Evolutionary conservation across 2,329 filamentous ascomycete species (phyloP).

Genomic region (Stagonosporopsis cucurbitacearum): DNA sequence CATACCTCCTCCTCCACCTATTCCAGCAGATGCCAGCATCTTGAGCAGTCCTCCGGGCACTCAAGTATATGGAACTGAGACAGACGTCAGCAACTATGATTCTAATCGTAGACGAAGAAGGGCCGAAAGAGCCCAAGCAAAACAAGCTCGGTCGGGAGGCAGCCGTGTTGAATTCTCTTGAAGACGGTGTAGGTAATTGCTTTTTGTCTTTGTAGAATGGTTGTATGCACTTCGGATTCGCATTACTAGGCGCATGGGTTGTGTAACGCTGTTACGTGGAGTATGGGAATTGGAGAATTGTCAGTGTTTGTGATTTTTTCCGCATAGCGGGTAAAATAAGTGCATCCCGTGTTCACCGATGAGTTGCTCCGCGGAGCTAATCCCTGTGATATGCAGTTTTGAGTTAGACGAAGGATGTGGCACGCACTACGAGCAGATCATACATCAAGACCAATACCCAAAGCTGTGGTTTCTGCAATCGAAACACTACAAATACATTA

Average conservation of each 20-base stretch:
- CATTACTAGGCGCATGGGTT: constrained; percentile 19
- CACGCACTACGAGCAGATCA: constrained; percentile 17
- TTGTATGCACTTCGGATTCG: constrained; percentile 6
- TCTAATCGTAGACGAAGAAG: constrained; percentile 48
- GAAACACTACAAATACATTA: constrained; percentile 19
- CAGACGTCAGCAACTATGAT: constrained; percentile 49
- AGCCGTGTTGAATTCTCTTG: constrained; percentile 51
- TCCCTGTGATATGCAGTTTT: constrained; percentile 20
- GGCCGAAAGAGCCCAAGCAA: constrained; percentile 50
- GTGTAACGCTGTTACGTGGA: background rate
- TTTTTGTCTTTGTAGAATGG: background rate
- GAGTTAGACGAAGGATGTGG: constrained; percentile 22
- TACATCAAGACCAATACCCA: constrained; percentile 1
- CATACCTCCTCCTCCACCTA: constrained; percentile 46
- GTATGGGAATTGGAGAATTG: background rate
- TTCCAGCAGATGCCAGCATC: constrained; percentile 41
- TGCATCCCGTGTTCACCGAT: constrained; percentile 14
- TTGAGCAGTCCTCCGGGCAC: constrained; percentile 47
- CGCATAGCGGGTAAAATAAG: constrained; percentile 15
- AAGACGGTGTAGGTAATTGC: constrained; percentile 12
- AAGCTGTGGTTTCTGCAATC: constrained; percentile 8
- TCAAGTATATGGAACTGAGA: constrained; percentile 47
- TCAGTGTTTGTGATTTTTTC: constrained; percentile 10
- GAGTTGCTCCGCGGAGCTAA: constrained; percentile 21
- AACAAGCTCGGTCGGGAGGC: constrained; percentile 44